Conservation (phyloP, 139 green algal species). For the Micractinium sp. region DNA sequence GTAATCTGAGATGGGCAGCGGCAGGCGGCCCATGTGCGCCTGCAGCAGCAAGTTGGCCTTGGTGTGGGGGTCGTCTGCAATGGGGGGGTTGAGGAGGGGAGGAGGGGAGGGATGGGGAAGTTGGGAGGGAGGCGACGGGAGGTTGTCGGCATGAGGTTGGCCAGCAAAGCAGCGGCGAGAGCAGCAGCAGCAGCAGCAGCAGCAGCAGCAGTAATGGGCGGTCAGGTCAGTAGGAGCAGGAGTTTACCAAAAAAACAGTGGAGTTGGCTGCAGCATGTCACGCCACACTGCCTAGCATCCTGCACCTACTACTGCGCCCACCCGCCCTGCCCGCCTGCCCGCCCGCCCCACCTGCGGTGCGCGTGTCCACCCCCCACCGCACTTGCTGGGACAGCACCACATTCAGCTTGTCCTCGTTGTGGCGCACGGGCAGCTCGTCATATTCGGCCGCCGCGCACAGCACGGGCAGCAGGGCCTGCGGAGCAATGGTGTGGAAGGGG, state of each 20-base stretch:
- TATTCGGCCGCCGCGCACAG: constrained; percentile 90
- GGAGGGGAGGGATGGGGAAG: background rate
- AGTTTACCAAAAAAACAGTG: background rate
- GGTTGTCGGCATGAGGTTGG: background rate
- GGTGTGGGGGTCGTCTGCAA: constrained; percentile 90
- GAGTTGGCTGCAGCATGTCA: too few species aligned
- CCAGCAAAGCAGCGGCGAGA: background rate
- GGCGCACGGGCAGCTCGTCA: constrained; percentile 95
- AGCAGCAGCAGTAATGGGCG: background rate
- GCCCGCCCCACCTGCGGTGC: constrained; percentile 33
- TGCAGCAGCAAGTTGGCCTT: constrained; percentile 96
- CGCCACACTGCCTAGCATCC: too few species aligned
- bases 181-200: background rate
- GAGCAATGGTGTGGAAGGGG: background rate
- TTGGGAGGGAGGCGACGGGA: background rate
- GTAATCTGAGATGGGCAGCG: constrained; percentile 94
- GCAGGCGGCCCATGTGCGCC: constrained; percentile 85
- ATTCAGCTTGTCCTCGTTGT: constrained; percentile 99
- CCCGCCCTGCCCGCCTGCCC: background rate
- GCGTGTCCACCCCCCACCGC: constrained; percentile 60
- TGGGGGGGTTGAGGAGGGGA: background rate
- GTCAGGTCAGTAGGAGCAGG: too few species aligned
- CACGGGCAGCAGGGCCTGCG: constrained; percentile 56
- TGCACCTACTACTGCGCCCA: background rate
- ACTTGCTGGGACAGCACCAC: constrained; percentile 70